These are phyloP conservation scores for Phytopythium helicoides DNA, from an alignment of 352 stramenopile genomes.

Conservation along the genomic window DNA sequence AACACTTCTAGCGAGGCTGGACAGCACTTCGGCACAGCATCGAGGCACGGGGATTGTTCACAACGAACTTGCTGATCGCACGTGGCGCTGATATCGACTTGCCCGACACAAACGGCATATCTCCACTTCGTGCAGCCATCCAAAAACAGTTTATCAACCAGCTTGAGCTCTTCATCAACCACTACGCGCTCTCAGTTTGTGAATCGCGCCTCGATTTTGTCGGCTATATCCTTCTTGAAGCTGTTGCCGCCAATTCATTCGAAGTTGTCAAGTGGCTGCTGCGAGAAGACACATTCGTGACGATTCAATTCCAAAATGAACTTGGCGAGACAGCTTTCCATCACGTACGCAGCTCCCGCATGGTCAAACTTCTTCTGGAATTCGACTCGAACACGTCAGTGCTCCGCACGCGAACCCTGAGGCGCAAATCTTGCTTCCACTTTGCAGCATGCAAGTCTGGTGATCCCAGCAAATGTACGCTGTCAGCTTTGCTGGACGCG, in stretches of 20 bases:
- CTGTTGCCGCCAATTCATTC: conserved; percentile 17
- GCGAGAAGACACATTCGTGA: conserved; percentile 22
- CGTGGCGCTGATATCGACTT: conserved; percentile 21
- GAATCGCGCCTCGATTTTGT: conserved; percentile 9
- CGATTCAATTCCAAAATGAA: conserved; percentile 20
- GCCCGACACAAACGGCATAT: conserved; percentile 16
- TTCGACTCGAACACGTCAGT: conserved; percentile 10
- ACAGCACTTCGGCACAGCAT: conserved; percentile 13
- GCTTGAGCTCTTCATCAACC: neutral
- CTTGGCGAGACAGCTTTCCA: conserved; percentile 27
- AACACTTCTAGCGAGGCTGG: conserved; percentile 5
- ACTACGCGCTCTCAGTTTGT: neutral
- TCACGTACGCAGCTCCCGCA: conserved; percentile 5
- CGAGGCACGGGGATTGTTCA: conserved; percentile 9
- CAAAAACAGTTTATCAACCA: conserved; percentile 3
- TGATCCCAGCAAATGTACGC: neutral
- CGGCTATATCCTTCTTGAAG: conserved; percentile 18
- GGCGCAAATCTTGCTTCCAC: conserved; percentile 22
- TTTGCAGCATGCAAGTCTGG: conserved; percentile 15
- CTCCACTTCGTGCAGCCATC: conserved; percentile 19
- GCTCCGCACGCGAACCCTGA: conserved; percentile 18
- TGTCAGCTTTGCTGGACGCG: conserved; percentile 14
- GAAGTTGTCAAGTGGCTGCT: conserved; percentile 21
- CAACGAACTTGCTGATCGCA: conserved; percentile 28
- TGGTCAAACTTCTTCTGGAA: neutral